Percentiles rank a stretch among this genome's conserved stretches.
phyloP scores from a whole-genome alignment of 257 asterid species.

The Penstemon davidsonii region DNA sequence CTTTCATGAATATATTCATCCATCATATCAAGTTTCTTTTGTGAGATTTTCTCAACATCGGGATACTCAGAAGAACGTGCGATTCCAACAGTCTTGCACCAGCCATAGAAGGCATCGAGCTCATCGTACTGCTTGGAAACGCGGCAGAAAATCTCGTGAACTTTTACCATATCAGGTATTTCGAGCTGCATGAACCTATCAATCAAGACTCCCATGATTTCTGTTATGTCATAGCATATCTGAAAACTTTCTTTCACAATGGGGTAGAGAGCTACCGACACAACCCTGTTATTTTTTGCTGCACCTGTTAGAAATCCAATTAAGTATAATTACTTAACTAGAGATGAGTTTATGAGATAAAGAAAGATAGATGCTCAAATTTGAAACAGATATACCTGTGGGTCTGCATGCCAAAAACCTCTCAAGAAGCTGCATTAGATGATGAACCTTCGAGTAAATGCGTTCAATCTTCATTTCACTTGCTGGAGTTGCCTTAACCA shows the following conservation, averaged over 20 bases:
- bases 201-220: slow-evolving; percentile 60
- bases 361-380: not conserved
- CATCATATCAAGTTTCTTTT: slow-evolving; percentile 79
- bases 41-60: slow-evolving; percentile 71
- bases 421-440: slow-evolving; percentile 74
- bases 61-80: slow-evolving; percentile 81
- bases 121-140: slow-evolving; percentile 83
- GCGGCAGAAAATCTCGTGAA: slow-evolving; percentile 69
- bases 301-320: slow-evolving; percentile 46
- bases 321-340: not conserved
- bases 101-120: slow-evolving; percentile 64
- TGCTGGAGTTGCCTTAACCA: slow-evolving; percentile 45
- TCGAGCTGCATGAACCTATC: slow-evolving; percentile 87
- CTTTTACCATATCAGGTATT: slow-evolving; percentile 56
- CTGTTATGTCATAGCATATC: slow-evolving; percentile 66
- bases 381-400: slow-evolving; percentile 46
- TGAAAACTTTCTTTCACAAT: slow-evolving; percentile 78
- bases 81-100: slow-evolving; percentile 70
- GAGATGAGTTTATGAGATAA: no score
- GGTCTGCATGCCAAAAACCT: slow-evolving; percentile 82
- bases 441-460: slow-evolving; percentile 62
- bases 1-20: slow-evolving; percentile 74
- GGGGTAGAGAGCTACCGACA: slow-evolving; percentile 69
- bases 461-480: slow-evolving; percentile 60
- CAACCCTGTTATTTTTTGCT: slow-evolving; percentile 70